A percentile compares a stretch with the other conserved stretches of the same genome.
phyloP scores from a whole-genome alignment of 768 basidiomycete species.

The Tulasnella sp. region DNA sequence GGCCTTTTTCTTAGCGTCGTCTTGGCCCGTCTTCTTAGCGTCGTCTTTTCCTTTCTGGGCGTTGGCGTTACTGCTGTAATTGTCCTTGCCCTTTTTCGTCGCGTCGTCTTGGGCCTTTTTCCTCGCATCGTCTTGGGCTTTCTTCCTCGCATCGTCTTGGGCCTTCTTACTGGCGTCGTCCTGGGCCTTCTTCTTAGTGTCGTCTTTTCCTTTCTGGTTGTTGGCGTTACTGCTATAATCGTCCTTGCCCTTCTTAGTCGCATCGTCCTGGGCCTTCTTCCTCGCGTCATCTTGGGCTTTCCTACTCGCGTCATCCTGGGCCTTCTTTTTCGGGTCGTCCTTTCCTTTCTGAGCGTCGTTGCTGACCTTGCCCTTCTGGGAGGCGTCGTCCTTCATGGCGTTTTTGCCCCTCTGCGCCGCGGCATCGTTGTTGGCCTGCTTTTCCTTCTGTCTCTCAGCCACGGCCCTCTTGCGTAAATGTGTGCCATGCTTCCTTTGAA shows the following conservation, averaged over 20 bases:
- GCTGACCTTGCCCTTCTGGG: background rate
- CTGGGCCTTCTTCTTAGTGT: background rate
- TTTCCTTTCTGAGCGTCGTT: background rate
- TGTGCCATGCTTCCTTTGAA: background rate
- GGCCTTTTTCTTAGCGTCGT: no score
- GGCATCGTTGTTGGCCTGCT: background rate
- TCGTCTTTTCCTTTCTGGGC: no score
- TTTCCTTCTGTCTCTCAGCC: background rate
- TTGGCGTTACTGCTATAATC: background rate
- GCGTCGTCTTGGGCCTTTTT: no score
- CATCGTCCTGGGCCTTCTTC: background rate
- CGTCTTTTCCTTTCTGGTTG: background rate
- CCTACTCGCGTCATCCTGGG: background rate
- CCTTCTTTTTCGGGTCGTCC: background rate
- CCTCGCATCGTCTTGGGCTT: no score
- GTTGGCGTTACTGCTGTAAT: no score
- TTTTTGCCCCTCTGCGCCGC: background rate
- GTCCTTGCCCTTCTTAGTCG: background rate
- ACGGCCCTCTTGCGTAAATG: background rate
- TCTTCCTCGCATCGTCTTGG: no score
- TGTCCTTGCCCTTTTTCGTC: no score
- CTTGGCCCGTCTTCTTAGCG: no score
- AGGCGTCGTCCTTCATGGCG: background rate
- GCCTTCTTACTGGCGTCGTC: no score
- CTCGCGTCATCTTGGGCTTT: background rate